These are phyloP conservation scores for Globisporangium heterothallicum DNA, from an alignment of 352 stramenopile species.

Conservation along the genomic window DNA sequence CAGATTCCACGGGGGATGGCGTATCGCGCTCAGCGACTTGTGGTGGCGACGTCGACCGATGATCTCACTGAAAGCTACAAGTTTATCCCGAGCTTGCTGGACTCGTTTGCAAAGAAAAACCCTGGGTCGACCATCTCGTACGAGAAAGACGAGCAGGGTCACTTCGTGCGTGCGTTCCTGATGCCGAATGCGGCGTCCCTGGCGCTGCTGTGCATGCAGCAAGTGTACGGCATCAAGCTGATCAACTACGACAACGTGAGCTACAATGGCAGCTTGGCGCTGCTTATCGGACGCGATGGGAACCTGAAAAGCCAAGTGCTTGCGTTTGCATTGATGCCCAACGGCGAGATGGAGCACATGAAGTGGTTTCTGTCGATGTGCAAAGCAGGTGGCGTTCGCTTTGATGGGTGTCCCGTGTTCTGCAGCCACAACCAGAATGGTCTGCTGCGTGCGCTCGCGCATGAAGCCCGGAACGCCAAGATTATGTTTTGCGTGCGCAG, in stretches of 20 bases:
- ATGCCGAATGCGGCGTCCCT: constrained; percentile 61
- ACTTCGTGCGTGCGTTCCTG: constrained; percentile 71
- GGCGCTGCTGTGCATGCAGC: constrained; percentile 53
- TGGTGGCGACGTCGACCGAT: constrained; percentile 68
- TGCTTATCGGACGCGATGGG: constrained; percentile 62
- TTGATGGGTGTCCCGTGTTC: constrained; percentile 55
- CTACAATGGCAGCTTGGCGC: constrained; percentile 52
- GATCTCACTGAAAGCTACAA: constrained; percentile 83
- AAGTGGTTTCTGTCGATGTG: constrained; percentile 66
- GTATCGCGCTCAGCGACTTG: constrained; percentile 67
- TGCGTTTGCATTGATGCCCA: constrained; percentile 63
- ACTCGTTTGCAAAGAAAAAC: constrained; percentile 74
- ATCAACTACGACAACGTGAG: constrained; percentile 62
- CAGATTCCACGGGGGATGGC: constrained; percentile 77
- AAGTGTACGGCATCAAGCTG: constrained; percentile 70
- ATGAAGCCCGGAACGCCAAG: constrained; percentile 52
- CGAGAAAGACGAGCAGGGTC: constrained; percentile 49
- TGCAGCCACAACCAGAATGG: constrained; percentile 64
- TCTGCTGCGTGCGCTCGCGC: constrained; percentile 53
- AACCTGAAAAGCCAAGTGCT: constrained; percentile 63
- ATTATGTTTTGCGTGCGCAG: constrained; percentile 76
- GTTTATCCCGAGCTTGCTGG: constrained; percentile 69
- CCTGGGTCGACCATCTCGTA: constrained; percentile 53
- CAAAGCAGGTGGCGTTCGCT: constrained; percentile 46
- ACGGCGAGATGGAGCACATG: constrained; percentile 65